A percentile compares a stretch with the other conserved stretches of the same genome.
phyloP scores from a whole-genome alignment of 225 moss, liverwort and hornwort species.

The Climacium dendroides region DNA sequence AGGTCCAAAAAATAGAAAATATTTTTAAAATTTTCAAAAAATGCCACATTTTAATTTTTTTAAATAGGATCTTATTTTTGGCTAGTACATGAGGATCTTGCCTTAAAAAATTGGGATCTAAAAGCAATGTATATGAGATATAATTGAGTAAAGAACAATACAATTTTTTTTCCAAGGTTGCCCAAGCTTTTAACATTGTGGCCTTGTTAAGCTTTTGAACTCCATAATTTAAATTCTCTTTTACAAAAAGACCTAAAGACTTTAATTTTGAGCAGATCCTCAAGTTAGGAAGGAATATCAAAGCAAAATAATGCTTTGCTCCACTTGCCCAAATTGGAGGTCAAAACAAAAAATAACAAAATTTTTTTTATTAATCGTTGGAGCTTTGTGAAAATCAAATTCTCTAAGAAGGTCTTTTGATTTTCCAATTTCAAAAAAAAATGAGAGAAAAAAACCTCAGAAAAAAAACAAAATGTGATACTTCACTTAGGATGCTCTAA shows the following conservation, averaged over 20 bases:
- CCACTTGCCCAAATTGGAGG: neutral
- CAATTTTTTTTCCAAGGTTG: neutral
- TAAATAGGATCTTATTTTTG: neutral
- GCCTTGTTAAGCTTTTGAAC: neutral
- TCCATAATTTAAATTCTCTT: neutral
- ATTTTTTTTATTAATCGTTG: rapidly evolving
- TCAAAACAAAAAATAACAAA: neutral
- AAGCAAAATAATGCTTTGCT: neutral
- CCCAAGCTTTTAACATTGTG: neutral
- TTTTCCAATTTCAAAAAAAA: too few relatives aligned
- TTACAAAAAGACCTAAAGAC: neutral
- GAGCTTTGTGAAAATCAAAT: too few relatives aligned
- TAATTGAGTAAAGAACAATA: rapidly evolving
- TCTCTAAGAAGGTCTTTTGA: too few relatives aligned
- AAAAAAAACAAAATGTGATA: too few relatives aligned
- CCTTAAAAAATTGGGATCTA: neutral
- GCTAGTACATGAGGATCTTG: neutral
- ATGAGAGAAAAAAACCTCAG: too few relatives aligned
- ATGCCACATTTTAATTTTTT: neutral
- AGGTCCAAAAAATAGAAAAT: too few relatives aligned
- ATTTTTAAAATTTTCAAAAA: too few relatives aligned
- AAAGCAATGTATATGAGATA: neutral
- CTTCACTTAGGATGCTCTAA: too few relatives aligned
- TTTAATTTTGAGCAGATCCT: neutral
- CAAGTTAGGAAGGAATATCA: neutral